Evolutionary conservation across 2,329 filamentous ascomycete genomes (phyloP), one percentile per base, ranked within the genome.

Genomic region (Fusarium scirpi): DNA sequence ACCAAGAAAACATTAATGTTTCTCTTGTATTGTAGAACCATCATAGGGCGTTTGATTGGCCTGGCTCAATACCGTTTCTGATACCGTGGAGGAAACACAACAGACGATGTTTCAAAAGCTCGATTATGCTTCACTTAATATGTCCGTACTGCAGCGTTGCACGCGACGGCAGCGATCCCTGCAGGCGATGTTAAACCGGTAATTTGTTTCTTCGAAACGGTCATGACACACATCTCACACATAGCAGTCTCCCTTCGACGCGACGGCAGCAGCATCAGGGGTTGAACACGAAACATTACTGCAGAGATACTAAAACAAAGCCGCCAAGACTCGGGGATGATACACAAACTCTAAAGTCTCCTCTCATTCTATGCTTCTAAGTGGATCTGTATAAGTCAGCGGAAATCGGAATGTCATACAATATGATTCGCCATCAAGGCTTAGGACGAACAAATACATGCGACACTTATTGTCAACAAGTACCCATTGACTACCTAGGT

Each of bases 111-210:
- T 62, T 49, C 45, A 13, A 49, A 54, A 41, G 38, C 20, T 18
- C 55, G 24, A 65, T 60, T 49, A 9, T 54, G 32, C 12, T 12
- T n/a, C 18, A 30, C 8, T 58, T 27, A 16, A 52, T 48, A 38
- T 44, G n/a, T 24, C 32, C 16, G 13, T 43, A 53, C 45, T 38
- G 40, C 55, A 25, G 41, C 34, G 45, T 62, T 58, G 53, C 56
- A 62, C 54, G 56, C 41, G 43, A 22, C n/a, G 58, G 20, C 13
- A 58, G 38, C 45, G 62, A 72, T 65, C 55, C 46, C 60, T 66
- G 62, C 44, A 55, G 55, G 47, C 48, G 38, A 62, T 62, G 29
- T 41, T 32, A 27, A 66, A 54, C 30, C 49, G 30, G 20, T 30
- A 29, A 27, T 53, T 34, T 25, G 49, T 34, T 27, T 43, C 32